phyloP scores from a whole-genome alignment of 805 yeast species.

The Saccharomycopsis fibuligera region DNA sequence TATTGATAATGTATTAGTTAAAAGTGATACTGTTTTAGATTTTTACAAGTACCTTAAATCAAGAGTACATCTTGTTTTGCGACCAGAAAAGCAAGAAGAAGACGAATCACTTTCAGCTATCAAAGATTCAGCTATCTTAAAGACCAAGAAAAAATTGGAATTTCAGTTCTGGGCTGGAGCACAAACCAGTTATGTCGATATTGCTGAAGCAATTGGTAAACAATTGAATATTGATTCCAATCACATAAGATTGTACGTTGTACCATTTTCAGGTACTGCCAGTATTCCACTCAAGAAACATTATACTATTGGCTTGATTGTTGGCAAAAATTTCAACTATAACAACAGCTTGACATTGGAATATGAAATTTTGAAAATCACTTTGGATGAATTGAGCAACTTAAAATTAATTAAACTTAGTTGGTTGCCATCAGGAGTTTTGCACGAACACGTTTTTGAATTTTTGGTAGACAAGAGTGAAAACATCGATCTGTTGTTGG shows the following conservation, averaged over 20 bases:
- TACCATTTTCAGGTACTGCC: constrained; percentile 45
- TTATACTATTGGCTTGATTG: constrained; percentile 29
- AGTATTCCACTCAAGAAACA: constrained; percentile 40
- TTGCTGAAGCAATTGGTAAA: constrained; percentile 57
- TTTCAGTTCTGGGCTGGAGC: constrained; percentile 64
- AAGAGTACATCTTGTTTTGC: constrained; percentile 53
- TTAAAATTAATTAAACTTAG: constrained; percentile 58
- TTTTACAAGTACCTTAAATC: constrained; percentile 51
- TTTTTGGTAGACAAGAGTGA: constrained; percentile 62
- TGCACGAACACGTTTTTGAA: constrained; percentile 63
- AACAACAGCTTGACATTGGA: constrained; percentile 45
- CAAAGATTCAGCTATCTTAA: constrained; percentile 21
- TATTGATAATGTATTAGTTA: constrained; percentile 12
- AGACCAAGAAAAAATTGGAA: constrained; percentile 24
- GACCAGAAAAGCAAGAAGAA: constrained; percentile 33
- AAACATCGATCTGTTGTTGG: constrained; percentile 46
- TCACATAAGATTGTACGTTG: constrained; percentile 58
- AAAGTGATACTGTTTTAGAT: constrained; percentile 24
- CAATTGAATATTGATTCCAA: constrained; percentile 49
- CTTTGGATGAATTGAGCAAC: constrained; percentile 70
- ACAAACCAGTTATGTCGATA: constrained; percentile 47
- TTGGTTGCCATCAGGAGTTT: constrained; percentile 69
- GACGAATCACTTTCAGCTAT: constrained; percentile 18
- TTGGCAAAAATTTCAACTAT: constrained; percentile 28
- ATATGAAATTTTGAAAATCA: constrained; percentile 72